Evolutionary conservation across 768 basidiomycete genomes (phyloP), one percentile per base, ranked within the genome.

Genomic region (Trichaptum fuscoviolaceum): DNA sequence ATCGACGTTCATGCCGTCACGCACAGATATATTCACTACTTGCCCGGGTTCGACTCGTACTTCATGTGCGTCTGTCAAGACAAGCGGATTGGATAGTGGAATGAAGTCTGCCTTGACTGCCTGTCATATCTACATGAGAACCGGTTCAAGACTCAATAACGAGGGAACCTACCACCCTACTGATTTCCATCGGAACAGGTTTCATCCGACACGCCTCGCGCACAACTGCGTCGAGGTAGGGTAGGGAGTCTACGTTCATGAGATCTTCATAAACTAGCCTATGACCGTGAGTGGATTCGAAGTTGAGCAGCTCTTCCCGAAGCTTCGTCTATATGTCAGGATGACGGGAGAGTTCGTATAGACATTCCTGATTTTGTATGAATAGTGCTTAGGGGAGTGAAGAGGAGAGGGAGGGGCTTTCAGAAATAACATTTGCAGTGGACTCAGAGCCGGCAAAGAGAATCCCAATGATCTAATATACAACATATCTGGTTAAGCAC

Each of bases 271-370:
- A 34, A 7, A 23, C 26, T 7, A 57, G 30, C n/a, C 7, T 9
- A 10, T 35, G 34, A 8, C 59, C 59, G 12, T 58, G 1, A 25
- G 27, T 26, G 5, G 26, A 9, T n/a, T 59, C 57, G 24, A 65
- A 63, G 5, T 35, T 58, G 35, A 7, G 24, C 10, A 64, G 42
- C 27, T 67, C 8, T 64, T 67, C 34, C 57, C 69, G n/a, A 67
- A 72, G 66, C 60, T 78, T 82, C 9, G 73, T 69, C 71, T 88
- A 87, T 17, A 78, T 75, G 27, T 81, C 77, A 0, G 74, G 79
- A 59, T 83, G 73, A 36, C 74, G 77, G 7, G 78, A 77, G 0
- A 88, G 81, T 70, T 87, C 87, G 35, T 36, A 36, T 36, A 36
- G 7, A 17, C 35, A 36, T 36, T 36, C 35, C 35, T 36, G 17